Percentiles rank a stretch among this genome's conserved stretches.
Evolutionary conservation across 371 early-diverging fungal genomes (phyloP).

Genomic region (Syncephalastrum sp.): DNA sequence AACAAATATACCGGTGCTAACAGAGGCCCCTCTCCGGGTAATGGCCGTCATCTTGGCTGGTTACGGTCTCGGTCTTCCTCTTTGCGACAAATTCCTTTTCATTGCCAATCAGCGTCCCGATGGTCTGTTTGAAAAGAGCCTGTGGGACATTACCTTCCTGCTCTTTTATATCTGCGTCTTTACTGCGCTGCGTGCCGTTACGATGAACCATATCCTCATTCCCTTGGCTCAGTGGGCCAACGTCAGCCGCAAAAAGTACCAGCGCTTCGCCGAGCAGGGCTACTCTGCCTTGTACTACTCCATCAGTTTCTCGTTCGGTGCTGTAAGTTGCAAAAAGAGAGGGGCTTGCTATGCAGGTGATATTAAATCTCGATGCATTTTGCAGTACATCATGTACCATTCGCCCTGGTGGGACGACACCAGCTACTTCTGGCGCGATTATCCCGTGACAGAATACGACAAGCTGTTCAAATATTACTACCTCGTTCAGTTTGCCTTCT

Average conservation of each 20-base stretch:
- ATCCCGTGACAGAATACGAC: slow-evolving; percentile 56
- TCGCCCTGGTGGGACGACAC: slow-evolving; percentile 72
- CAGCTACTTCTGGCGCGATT: slow-evolving; percentile 61
- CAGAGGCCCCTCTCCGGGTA: slow-evolving; percentile 35
- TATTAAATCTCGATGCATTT: background rate
- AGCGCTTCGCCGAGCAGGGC: slow-evolving; percentile 71
- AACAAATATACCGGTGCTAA: background rate
- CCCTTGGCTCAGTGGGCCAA: slow-evolving; percentile 48
- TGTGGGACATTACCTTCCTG: slow-evolving; percentile 56
- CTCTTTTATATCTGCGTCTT: slow-evolving; percentile 63
- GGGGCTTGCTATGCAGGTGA: background rate
- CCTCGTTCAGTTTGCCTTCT: slow-evolving; percentile 69
- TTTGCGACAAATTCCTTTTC: slow-evolving; percentile 47
- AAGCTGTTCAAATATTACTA: slow-evolving; percentile 71
- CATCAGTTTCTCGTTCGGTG: slow-evolving; percentile 40
- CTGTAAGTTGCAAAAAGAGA: slow-evolving; percentile 35
- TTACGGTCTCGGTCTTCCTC: slow-evolving; percentile 38
- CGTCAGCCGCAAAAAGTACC: slow-evolving; percentile 46
- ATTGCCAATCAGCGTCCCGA: slow-evolving; percentile 39
- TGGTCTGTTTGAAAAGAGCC: slow-evolving; percentile 53
- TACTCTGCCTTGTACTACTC: slow-evolving; percentile 66
- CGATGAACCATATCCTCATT: slow-evolving; percentile 53
- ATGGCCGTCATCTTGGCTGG: slow-evolving; percentile 26
- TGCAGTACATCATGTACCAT: slow-evolving; percentile 46
- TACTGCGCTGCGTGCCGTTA: slow-evolving; percentile 56